Percentiles rank a stretch among this genome's conserved stretches.
Conservation (phyloP, 257 asterid genomes). For the Gardenia jasminoides region DNA sequence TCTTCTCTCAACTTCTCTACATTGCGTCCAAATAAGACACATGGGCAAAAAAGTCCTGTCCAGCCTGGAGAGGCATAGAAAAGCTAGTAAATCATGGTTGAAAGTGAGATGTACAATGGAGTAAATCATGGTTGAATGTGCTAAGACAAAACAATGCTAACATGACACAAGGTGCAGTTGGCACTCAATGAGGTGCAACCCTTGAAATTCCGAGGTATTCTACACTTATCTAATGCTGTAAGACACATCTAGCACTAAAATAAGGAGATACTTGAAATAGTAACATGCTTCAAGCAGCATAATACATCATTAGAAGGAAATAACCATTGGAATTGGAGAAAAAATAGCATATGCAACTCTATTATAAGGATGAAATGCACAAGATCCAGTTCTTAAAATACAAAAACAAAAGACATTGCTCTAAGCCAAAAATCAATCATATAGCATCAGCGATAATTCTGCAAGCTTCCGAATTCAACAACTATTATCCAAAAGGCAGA, state of each 20-base stretch:
- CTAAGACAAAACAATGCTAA: background rate
- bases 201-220: background rate
- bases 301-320: background rate
- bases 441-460: background rate
- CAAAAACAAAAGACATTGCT: background rate
- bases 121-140: too few relatives aligned
- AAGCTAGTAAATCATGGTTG: background rate
- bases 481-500: background rate
- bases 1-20: constrained; percentile 81
- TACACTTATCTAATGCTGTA: background rate
- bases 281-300: background rate
- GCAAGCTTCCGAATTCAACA: background rate
- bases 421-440: background rate
- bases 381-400: background rate
- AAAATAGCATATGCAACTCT: background rate
- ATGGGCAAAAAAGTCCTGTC: constrained; percentile 97
- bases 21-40: constrained; percentile 88
- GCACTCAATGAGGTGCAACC: background rate
- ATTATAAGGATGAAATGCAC: background rate
- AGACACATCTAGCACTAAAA: background rate
- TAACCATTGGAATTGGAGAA: background rate
- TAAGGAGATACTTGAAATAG: background rate
- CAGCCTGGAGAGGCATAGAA: constrained; percentile 43
- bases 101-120: background rate
- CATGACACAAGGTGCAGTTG: background rate